phyloP scores from a whole-genome alignment of 805 yeast genomes.

The Huiozyma sinensis region DNA sequence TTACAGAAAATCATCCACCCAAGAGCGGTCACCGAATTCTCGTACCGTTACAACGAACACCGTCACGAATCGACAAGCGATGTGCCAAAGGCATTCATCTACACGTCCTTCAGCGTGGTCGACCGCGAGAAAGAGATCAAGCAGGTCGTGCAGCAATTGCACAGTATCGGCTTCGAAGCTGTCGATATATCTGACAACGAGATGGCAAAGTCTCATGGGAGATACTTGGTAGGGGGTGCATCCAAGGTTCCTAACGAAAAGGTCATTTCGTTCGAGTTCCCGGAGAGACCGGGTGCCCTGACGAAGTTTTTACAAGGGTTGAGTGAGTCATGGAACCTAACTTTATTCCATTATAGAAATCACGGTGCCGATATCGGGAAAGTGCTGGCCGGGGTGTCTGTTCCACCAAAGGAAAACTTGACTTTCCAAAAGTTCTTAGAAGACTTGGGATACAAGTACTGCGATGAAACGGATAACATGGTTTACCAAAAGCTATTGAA shows the following conservation, averaged over 20 bases:
- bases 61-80: constrained; percentile 29
- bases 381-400: constrained; percentile 79
- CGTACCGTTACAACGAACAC: constrained; percentile 60
- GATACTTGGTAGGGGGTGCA: constrained; percentile 93
- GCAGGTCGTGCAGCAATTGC: constrained; percentile 49
- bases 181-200: constrained; percentile 85
- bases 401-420: constrained; percentile 58
- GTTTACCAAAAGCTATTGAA: constrained; percentile 76
- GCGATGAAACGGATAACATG: constrained; percentile 74
- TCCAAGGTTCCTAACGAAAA: constrained; percentile 65
- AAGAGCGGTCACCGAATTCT: constrained; percentile 86
- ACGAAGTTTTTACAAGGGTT: constrained; percentile 64
- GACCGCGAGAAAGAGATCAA: constrained; percentile 66
- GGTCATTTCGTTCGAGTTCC: constrained; percentile 80
- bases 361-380: constrained; percentile 94
- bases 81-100: constrained; percentile 57
- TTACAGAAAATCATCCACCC: constrained; percentile 75
- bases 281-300: constrained; percentile 94
- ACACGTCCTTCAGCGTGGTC: constrained; percentile 75
- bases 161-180: constrained; percentile 57
- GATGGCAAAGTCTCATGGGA: constrained; percentile 90
- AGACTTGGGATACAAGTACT: constrained; percentile 62
- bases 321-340: constrained; percentile 78
- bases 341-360: constrained; percentile 92
- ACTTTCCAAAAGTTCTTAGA: constrained; percentile 60